These are phyloP conservation scores for Tolypocladium sp. DNA, from an alignment of 2,329 filamentous ascomycete species.

Conservation along the genomic window DNA sequence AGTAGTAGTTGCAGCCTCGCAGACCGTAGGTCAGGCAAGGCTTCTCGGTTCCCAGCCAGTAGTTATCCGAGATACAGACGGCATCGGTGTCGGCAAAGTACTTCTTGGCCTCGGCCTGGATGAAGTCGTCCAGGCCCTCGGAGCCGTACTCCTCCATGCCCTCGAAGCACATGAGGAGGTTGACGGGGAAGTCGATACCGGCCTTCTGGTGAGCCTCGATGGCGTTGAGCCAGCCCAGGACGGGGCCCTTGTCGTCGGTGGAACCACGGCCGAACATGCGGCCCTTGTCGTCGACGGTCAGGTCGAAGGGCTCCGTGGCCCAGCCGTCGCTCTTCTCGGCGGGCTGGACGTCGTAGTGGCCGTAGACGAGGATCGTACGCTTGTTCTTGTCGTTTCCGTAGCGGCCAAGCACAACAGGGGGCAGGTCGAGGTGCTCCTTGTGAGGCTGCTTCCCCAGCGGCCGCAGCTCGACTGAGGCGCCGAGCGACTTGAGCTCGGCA, in stretches of 20 bases:
- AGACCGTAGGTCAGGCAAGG: constrained; percentile 96
- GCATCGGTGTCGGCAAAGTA: constrained; percentile 95
- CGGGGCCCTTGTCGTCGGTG: constrained; percentile 96
- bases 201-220: constrained; percentile 97
- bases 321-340: constrained; percentile 90
- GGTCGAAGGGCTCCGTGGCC: constrained; percentile 87
- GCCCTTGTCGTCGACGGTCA: constrained; percentile 80
- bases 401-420: constrained; percentile 82
- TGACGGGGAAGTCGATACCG: constrained; percentile 89
- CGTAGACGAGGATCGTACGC: constrained; percentile 91
- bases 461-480: constrained; percentile 79
- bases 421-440: constrained; percentile 82
- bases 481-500: constrained; percentile 70
- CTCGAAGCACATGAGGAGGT: constrained; percentile 98
- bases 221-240: constrained; percentile 94
- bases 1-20: constrained; percentile 97
- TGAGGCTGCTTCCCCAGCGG: constrained; percentile 85
- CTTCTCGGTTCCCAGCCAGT: constrained; percentile 99
- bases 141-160: constrained; percentile 99
- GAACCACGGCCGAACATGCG: constrained; percentile 94
- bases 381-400: constrained; percentile 91
- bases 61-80: constrained; percentile 98
- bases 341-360: constrained; percentile 97
- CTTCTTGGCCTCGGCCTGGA: constrained; percentile 80
- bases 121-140: constrained; percentile 91